phyloP scores from a whole-genome alignment of 2,329 filamentous ascomycete species.

The Penicillium italicum region DNA sequence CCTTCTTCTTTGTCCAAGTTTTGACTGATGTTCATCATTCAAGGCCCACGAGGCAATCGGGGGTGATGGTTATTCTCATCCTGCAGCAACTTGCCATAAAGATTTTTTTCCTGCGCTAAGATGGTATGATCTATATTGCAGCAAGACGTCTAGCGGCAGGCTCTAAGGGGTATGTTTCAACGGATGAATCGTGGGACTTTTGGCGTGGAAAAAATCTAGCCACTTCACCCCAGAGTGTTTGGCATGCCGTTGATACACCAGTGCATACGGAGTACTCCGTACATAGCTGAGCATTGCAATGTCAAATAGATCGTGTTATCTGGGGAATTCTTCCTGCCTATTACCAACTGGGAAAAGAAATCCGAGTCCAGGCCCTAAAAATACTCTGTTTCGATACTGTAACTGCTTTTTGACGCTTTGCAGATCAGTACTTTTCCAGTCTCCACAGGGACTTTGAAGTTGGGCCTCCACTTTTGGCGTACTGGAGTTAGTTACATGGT shows the following conservation, averaged over 20 bases:
- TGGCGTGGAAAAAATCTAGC: neutral
- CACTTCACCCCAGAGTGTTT: neutral
- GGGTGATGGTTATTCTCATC: neutral
- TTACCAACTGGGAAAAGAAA: neutral
- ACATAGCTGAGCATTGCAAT: neutral
- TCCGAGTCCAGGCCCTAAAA: neutral
- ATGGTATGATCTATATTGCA: neutral
- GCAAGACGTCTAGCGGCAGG: neutral
- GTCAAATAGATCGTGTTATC: neutral
- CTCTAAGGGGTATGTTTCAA: neutral
- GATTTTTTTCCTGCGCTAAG: neutral
- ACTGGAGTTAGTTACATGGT: neutral
- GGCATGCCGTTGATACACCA: neutral
- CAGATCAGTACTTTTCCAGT: neutral
- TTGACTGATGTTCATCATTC: neutral
- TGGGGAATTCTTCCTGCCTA: neutral
- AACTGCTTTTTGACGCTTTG: neutral
- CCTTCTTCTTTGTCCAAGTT: too few species aligned
- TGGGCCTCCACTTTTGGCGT: neutral
- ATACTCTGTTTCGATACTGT: slow-evolving; percentile 8
- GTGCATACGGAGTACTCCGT: neutral
- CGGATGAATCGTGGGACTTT: neutral
- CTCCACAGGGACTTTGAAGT: neutral
- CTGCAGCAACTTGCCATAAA: neutral
- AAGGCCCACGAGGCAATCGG: too few species aligned